phyloP scores from a whole-genome alignment of 148 eudicot genomes.

The Dianthus caryophyllus region DNA sequence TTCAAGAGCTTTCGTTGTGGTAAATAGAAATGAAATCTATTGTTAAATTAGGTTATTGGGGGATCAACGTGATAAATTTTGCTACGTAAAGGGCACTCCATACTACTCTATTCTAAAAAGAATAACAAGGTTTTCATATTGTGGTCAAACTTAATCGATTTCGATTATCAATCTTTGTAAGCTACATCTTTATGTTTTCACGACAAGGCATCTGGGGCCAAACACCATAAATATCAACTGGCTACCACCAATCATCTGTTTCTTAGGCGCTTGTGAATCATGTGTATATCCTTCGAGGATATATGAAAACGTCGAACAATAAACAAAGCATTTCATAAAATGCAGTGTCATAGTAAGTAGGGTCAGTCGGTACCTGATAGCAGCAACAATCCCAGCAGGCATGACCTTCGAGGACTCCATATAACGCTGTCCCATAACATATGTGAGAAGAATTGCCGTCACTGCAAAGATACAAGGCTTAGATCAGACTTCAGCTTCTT shows the following conservation, averaged over 20 bases:
- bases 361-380: constrained; percentile 79
- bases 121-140: too few relatives aligned
- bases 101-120: too few relatives aligned
- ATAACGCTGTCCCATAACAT: constrained; percentile 85
- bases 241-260: neutral
- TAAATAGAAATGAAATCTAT: too few relatives aligned
- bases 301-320: neutral
- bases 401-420: constrained; percentile 79
- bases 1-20: too few relatives aligned
- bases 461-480: constrained; percentile 39
- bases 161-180: too few relatives aligned
- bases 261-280: neutral
- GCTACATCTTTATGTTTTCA: neutral
- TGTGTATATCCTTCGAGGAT: neutral
- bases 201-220: neutral
- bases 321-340: neutral
- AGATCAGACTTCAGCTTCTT: constrained; percentile 18
- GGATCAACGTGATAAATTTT: too few relatives aligned
- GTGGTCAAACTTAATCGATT: too few relatives aligned
- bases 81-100: too few relatives aligned
- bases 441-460: constrained; percentile 67
- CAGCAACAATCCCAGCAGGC: constrained; percentile 95
- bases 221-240: neutral
- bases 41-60: too few relatives aligned
- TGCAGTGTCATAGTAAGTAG: constrained; percentile 11